Percentiles rank a stretch among this genome's conserved stretches.
Evolutionary conservation across 202 grass and related monocot species (phyloP).

Genomic region (Sporobolus alterniflorus): DNA sequence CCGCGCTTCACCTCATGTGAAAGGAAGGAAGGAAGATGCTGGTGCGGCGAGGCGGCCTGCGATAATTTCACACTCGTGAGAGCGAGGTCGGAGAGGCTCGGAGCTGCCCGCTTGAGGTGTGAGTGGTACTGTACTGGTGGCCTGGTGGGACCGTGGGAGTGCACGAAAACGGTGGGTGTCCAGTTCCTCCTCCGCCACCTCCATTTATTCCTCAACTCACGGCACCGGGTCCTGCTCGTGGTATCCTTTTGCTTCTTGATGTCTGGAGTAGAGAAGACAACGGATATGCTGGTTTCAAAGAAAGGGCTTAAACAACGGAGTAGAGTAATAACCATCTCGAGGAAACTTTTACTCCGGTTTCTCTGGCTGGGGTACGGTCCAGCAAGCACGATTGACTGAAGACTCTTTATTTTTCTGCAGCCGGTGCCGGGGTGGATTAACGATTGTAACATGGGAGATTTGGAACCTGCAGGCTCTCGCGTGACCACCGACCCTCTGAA

Average conservation of each 20-base stretch:
- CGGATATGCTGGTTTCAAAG: neutral
- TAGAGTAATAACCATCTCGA: neutral
- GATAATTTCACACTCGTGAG: constrained; percentile 21
- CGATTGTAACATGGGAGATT: neutral
- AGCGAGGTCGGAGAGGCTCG: neutral
- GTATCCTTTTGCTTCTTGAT: neutral
- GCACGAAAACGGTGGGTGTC: too few species aligned
- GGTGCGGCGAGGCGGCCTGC: too few species aligned
- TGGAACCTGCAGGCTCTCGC: neutral
- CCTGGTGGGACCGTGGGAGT: too few species aligned
- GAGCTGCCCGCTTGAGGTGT: too few species aligned
- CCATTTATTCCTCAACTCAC: constrained; percentile 45
- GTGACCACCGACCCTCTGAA: neutral
- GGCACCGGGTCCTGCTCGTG: neutral
- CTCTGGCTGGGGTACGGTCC: neutral
- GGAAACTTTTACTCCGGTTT: neutral
- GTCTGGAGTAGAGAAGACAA: neutral
- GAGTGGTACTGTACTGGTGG: too few species aligned
- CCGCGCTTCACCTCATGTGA: neutral
- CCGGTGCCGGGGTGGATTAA: neutral
- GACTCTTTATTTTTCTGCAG: neutral
- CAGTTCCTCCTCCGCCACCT: neutral
- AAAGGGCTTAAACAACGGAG: neutral
- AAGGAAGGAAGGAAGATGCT: too few species aligned
- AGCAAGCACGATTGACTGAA: neutral